Conservation (phyloP, 805 yeast species). For the Nakazawaea molendinolei region DNA sequence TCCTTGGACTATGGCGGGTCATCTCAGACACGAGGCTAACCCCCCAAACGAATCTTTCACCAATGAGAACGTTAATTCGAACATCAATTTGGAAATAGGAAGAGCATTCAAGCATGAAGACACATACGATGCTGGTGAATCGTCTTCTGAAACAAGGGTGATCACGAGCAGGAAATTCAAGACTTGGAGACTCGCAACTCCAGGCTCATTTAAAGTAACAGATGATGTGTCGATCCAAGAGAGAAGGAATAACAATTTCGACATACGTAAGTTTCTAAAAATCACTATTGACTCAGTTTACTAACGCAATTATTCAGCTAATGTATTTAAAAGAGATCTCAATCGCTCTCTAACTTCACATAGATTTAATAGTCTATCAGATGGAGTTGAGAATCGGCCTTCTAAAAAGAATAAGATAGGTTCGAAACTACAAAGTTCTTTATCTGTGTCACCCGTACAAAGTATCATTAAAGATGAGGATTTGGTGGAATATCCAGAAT, state of each 20-base stretch:
- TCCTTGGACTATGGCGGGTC: conserved; percentile 1
- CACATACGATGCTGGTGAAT: not conserved
- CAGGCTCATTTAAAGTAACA: conserved; percentile 7
- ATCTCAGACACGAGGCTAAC: not conserved
- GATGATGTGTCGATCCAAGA: conserved; percentile 4
- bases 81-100: not conserved
- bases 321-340: conserved; percentile 4
- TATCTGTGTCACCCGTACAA: not conserved
- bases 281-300: not conserved
- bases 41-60: not conserved
- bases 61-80: conserved; percentile 3
- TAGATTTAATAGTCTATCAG: too few relatives aligned
- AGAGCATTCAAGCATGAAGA: not conserved
- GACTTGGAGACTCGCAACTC: conserved; percentile 1
- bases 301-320: not conserved
- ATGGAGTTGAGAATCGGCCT: too few relatives aligned
- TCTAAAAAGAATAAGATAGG: too few relatives aligned
- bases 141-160: not conserved
- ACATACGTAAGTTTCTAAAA: conserved; percentile 1
- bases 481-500: conserved; percentile 1
- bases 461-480: conserved; percentile 1
- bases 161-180: not conserved
- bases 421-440: too few relatives aligned
- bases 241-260: not conserved
- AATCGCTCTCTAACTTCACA: conserved; percentile 2